Base-by-base conservation (phyloP, 2,329 filamentous ascomycete species). In the Cercospora sp. region DNA sequence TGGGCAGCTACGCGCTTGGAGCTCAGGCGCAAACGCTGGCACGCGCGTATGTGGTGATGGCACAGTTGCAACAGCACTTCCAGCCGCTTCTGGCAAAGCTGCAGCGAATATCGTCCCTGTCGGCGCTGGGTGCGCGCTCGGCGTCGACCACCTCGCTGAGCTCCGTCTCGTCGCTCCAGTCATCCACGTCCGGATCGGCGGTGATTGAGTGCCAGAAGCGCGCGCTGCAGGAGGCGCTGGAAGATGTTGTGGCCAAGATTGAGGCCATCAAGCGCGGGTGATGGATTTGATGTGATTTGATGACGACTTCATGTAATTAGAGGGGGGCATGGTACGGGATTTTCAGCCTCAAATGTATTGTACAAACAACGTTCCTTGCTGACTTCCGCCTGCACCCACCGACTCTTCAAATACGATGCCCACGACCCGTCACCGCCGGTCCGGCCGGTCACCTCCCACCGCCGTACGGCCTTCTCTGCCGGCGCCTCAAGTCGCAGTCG, bases 21-120 rank as follows among this genome's bases (percentile, higher is more conserved):
- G 57, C 49, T 9, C 45, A 62, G 43, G 59, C 59, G 8, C 65
- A 63, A 28, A 30, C 57, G 10, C 18, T 63, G n/a, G 59, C 60
- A n/a, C 60, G 65, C 28, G 65, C 65, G 16, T 60, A 63, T 26
- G 65, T 63, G 16, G 59, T 66, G 21, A 43, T 63, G 60, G 26
- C 59, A 13, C 59, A 66, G 49, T 34, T 66, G n/a, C 34, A 51
- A 45, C 43, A 66, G 60, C 65, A 66, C 45, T 49, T 66, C 21
- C 58, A 61, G 10, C 65, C 65, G n/a, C 32, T 66, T 13, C 18
- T 66, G 65, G 53, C 51, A n/a, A 66, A 61, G 49, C 30, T 63
- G 7, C 61, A 40, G 30, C 30, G 18, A n/a, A 60, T 13, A 8
- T 60, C 57, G 21, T 28, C 24, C 16, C 21, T 10, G 34, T 45